Evolutionary conservation across 129 eudicot species (phyloP), one percentile per base, ranked within the genome.

Genomic region (Arctium minus): DNA sequence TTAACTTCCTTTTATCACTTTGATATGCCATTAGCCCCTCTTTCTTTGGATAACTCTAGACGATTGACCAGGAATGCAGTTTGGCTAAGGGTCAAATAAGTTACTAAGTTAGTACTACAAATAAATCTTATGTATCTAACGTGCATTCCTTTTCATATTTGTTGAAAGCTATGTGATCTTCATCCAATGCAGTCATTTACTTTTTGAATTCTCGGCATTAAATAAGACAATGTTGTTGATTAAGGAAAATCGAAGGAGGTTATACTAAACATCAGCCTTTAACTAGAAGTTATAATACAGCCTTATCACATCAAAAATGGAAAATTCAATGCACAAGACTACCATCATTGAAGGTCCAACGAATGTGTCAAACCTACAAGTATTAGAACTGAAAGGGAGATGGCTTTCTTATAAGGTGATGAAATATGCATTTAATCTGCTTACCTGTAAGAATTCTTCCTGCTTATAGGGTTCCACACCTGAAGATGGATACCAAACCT

Each of bases 401-500:
- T 22, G 12, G 6, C 65, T 38, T 77, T 37, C 81, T 36, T 78
- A 78, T 62, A 62, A 39, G n/a, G 39, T 40, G 75, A 74, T 40
- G 36, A 81, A 42, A 81, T 39, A 62, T 75, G 80, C 18, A 75
- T 38, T 82, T 32, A 82, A 75, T 82, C 76, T 42, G 64, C 79
- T 73, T 89, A 96, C 99, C 99, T 96, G 99, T 89, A 96, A 90
- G 86, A 96, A 96, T 73, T 91, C 99, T 85, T 96, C 99, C 92
- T 96, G 99, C 87, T 96, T 90, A 87, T 88, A 96, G 81, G 91
- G 93, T 77, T 96, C 92, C 56, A 77, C 91, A 76, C 94, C 99
- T 84, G 92, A 86, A 88, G 99, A 96, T 73, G 99, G 99, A 87
- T 95, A 93, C 99, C 99, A 95, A 74, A 95, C 99, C 99, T 95